Evolutionary conservation across 1,284 basidiomycete species (phyloP).

Genomic region (Ceratobasidium sp.): DNA sequence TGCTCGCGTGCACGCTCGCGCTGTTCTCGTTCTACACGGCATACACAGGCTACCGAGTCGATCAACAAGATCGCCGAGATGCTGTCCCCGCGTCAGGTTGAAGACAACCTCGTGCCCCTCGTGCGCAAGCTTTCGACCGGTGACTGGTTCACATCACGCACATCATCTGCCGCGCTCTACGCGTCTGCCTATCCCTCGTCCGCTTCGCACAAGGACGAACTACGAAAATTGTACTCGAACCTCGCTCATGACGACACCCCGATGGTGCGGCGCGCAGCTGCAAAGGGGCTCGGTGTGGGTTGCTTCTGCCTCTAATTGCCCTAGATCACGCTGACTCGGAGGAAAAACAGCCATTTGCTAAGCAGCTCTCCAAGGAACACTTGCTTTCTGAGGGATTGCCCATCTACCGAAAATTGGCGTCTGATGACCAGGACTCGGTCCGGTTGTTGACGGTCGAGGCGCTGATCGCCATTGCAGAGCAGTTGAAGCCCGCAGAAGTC

Average conservation of each 20-base stretch:
- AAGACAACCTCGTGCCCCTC: slow-evolving; percentile 92
- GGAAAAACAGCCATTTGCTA: slow-evolving; percentile 76
- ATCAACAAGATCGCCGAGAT: slow-evolving; percentile 91
- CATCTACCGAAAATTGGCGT: slow-evolving; percentile 93
- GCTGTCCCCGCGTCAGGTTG: slow-evolving; percentile 83
- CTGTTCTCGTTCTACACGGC: not conserved
- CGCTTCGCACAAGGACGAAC: slow-evolving; percentile 82
- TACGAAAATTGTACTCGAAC: slow-evolving; percentile 85
- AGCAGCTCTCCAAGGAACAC: slow-evolving; percentile 79
- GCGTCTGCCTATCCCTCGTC: slow-evolving; percentile 90
- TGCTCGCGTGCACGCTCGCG: slow-evolving; percentile 14
- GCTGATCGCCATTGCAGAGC: slow-evolving; percentile 90
- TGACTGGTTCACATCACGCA: slow-evolving; percentile 99
- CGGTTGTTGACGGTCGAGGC: slow-evolving; percentile 96
- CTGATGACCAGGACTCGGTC: slow-evolving; percentile 98
- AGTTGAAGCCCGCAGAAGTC: slow-evolving; percentile 85
- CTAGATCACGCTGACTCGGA: not conserved
- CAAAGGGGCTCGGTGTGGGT: slow-evolving; percentile 94
- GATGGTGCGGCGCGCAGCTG: slow-evolving; percentile 97
- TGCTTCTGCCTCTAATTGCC: not conserved
- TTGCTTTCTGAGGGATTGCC: slow-evolving; percentile 90
- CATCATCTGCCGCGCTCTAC: slow-evolving; percentile 94
- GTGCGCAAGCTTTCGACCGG: slow-evolving; percentile 89
- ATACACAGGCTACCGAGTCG: slow-evolving; percentile 87
- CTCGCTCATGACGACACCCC: slow-evolving; percentile 96